Percentiles rank a stretch among this genome's conserved stretches.
These are phyloP conservation scores for Corchorus capsularis DNA, from an alignment of 345 rosid species.

Conservation along the genomic window DNA sequence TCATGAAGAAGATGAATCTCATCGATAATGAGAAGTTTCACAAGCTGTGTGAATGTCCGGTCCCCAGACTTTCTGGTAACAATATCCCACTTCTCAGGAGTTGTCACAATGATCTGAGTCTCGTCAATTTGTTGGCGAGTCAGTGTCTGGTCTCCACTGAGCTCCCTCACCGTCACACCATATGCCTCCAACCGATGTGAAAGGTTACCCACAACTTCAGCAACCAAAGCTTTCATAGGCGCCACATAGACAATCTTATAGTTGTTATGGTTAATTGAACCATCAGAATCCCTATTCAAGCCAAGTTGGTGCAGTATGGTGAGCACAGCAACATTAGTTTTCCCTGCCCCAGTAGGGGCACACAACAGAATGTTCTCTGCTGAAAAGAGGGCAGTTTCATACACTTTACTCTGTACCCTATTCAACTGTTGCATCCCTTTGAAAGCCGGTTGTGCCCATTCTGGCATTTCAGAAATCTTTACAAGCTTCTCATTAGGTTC, in stretches of 20 bases:
- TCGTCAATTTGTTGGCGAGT: conserved; percentile 94
- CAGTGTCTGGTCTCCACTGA: conserved; percentile 93
- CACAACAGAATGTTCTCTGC: conserved; percentile 88
- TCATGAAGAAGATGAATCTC: conserved; percentile 99
- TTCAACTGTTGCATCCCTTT: conserved; percentile 89
- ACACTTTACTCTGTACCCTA: conserved; percentile 93
- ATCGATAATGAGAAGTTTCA: conserved; percentile 86
- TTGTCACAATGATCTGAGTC: conserved; percentile 94
- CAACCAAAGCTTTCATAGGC: conserved; percentile 99
- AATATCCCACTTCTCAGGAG: conserved; percentile 99
- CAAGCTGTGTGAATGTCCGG: conserved; percentile 93
- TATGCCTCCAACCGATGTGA: conserved; percentile 76
- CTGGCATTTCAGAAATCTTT: conserved; percentile 80
- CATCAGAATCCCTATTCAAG: conserved; percentile 59
- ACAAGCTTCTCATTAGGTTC: conserved; percentile 71
- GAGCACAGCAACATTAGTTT: conserved; percentile 95
- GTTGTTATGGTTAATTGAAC: conserved; percentile 66
- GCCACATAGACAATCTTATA: conserved; percentile 98
- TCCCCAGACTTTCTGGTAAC: conserved; percentile 98
- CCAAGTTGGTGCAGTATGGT: conserved; percentile 95
- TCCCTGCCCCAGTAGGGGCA: conserved; percentile 99
- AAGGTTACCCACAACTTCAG: conserved; percentile 90
- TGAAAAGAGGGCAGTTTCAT: conserved; percentile 70
- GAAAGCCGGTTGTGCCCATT: conserved; percentile 96
- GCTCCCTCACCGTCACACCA: conserved; percentile 78